A percentile compares a stretch with the other conserved stretches of the same genome.
phyloP scores from a whole-genome alignment of 2,329 filamentous ascomycete genomes.

The Colletotrichum sp. region DNA sequence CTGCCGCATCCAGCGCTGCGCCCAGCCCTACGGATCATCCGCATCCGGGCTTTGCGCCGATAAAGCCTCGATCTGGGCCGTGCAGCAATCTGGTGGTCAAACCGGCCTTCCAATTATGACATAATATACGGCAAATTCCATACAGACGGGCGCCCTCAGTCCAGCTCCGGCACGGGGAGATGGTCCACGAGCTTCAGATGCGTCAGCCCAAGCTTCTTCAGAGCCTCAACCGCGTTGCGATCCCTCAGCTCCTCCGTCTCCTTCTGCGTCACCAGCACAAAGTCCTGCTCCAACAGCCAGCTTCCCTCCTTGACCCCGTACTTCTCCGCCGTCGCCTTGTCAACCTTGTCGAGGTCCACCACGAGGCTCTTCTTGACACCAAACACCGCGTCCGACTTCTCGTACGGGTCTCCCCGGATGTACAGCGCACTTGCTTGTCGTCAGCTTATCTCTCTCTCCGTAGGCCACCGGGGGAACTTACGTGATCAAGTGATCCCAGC shows the following conservation, averaged over 20 bases:
- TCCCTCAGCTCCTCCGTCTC: constrained; percentile 73
- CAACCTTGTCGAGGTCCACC: constrained; percentile 63
- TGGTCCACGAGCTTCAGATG: constrained; percentile 76
- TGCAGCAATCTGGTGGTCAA: neutral
- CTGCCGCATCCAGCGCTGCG: neutral
- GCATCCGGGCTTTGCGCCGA: constrained; percentile 1
- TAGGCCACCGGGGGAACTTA: constrained; percentile 50
- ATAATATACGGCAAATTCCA: neutral
- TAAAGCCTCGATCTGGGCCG: neutral
- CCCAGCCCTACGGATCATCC: neutral
- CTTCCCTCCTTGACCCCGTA: constrained; percentile 70
- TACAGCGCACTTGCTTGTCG: constrained; percentile 68
- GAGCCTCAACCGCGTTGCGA: constrained; percentile 66
- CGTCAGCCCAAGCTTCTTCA: constrained; percentile 69
- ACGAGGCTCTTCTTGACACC: constrained; percentile 83
- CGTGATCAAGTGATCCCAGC: constrained; percentile 84
- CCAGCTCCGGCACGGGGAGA: constrained; percentile 74
- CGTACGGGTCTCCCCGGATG: constrained; percentile 78
- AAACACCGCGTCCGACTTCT: constrained; percentile 84
- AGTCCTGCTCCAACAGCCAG: constrained; percentile 73
- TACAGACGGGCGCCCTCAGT: constrained; percentile 26
- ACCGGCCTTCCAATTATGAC: neutral
- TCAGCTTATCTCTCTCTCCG: neutral
- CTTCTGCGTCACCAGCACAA: constrained; percentile 75
- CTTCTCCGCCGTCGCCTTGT: constrained; percentile 58